A percentile compares a stretch with the other conserved stretches of the same genome.
Conservation (phyloP, 768 basidiomycete genomes). For the Myochromella boudieri region DNA sequence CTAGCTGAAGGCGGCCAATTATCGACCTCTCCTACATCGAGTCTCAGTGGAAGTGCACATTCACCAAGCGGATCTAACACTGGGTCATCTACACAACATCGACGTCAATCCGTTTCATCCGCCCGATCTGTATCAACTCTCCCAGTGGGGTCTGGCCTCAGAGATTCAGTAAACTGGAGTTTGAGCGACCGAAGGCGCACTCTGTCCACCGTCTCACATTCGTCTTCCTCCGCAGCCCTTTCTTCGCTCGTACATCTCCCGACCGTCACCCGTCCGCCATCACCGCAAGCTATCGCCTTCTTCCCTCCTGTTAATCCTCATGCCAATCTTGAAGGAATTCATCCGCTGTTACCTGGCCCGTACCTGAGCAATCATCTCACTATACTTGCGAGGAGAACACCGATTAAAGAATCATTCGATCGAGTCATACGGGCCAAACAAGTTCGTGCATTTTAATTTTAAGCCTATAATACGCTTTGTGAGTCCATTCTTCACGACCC, state of each 20-base stretch:
- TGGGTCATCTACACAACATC: constrained; percentile 36
- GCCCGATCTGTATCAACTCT: constrained; percentile 59
- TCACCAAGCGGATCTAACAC: constrained; percentile 24
- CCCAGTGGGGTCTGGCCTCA: constrained; percentile 38
- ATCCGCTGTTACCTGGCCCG: constrained; percentile 71
- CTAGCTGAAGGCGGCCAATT: constrained; percentile 21
- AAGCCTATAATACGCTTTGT: background rate
- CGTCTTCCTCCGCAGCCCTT: constrained; percentile 55
- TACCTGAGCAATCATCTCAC: constrained; percentile 73
- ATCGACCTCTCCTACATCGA: constrained; percentile 33
- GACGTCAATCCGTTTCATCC: constrained; percentile 50
- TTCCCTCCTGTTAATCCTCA: constrained; percentile 65
- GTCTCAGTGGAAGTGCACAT: constrained; percentile 26
- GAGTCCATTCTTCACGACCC: background rate
- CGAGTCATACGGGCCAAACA: constrained; percentile 61
- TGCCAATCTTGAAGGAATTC: constrained; percentile 56
- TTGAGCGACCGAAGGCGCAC: constrained; percentile 51
- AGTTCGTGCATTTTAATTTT: constrained; percentile 19
- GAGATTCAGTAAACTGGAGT: constrained; percentile 24
- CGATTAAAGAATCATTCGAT: constrained; percentile 70
- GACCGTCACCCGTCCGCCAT: constrained; percentile 41
- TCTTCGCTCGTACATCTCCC: constrained; percentile 59
- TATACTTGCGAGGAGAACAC: constrained; percentile 60
- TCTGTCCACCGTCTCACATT: constrained; percentile 54
- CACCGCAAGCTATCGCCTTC: constrained; percentile 52